Conservation (phyloP, 148 eudicot genomes). For the Rhododendron henanense region DNA sequence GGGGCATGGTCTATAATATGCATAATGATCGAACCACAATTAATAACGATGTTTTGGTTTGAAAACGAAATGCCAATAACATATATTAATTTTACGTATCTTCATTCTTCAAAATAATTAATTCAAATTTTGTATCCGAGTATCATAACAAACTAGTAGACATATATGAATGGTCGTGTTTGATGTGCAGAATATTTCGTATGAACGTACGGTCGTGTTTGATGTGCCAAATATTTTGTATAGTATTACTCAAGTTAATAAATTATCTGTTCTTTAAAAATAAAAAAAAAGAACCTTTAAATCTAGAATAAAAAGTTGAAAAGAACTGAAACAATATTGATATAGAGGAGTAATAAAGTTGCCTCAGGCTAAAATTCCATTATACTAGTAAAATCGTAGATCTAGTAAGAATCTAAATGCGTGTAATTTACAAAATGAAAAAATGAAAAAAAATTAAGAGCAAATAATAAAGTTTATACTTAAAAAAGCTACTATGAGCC, state of each 20-base stretch:
- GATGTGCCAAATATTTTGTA: not conserved
- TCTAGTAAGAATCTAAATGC: too few relatives aligned
- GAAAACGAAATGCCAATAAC: not conserved
- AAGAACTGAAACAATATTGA: not conserved
- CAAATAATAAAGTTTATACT: not conserved
- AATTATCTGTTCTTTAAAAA: not conserved
- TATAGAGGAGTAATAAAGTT: not conserved
- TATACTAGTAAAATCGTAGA: not conserved
- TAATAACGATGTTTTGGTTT: not conserved
- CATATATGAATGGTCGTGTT: too few relatives aligned
- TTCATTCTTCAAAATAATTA: not conserved
- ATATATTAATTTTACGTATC: too few relatives aligned
- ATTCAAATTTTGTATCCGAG: not conserved
- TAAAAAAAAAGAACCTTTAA: not conserved
- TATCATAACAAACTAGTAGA: not conserved
- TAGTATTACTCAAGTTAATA: not conserved
- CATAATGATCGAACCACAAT: not conserved
- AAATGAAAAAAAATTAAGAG: not conserved
- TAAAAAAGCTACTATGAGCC: not conserved
- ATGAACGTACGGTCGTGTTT: not conserved
- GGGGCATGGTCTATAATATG: not conserved
- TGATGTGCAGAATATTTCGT: too few relatives aligned
- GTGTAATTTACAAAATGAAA: not conserved
- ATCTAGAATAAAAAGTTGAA: not conserved
- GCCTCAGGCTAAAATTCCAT: not conserved